Percentiles rank a stretch among this genome's conserved stretches.
phyloP scores from a whole-genome alignment of 331 rosid species.

The Acacia concinna region DNA sequence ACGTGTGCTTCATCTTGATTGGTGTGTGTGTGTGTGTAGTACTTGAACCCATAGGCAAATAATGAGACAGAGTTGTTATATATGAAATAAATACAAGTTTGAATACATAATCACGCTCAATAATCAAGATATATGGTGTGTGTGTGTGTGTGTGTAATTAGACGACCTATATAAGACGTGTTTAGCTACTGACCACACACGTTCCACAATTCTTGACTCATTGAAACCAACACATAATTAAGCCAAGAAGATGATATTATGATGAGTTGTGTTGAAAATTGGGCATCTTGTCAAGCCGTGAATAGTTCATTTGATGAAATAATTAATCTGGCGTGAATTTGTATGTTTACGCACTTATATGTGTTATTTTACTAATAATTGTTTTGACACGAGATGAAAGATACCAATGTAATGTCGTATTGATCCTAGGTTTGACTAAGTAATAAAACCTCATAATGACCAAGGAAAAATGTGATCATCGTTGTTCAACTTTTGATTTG shows the following conservation, averaged over 20 bases:
- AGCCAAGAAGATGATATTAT: neutral
- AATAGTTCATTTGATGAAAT: neutral
- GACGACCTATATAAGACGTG: neutral
- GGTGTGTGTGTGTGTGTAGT: neutral
- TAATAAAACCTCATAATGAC: neutral
- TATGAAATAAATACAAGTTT: neutral
- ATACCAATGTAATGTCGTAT: neutral
- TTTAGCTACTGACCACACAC: neutral
- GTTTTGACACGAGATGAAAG: neutral
- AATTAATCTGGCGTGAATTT: neutral
- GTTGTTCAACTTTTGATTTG: neutral
- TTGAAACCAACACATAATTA: neutral
- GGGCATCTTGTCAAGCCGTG: neutral
- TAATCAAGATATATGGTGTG: neutral
- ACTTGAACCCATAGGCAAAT: neutral
- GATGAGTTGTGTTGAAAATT: neutral
- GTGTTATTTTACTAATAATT: neutral
- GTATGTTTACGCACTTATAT: neutral
- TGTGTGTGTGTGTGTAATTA: neutral
- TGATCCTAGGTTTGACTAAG: neutral
- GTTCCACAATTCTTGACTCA: neutral
- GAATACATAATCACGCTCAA: neutral
- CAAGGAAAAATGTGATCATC: neutral
- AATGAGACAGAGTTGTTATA: neutral
- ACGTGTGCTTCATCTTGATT: neutral